A percentile compares a stretch with the other conserved stretches of the same genome.
These are phyloP conservation scores for Umbelopsis sp. DNA, from an alignment of 192 early-diverging fungal species.

Conservation along the genomic window DNA sequence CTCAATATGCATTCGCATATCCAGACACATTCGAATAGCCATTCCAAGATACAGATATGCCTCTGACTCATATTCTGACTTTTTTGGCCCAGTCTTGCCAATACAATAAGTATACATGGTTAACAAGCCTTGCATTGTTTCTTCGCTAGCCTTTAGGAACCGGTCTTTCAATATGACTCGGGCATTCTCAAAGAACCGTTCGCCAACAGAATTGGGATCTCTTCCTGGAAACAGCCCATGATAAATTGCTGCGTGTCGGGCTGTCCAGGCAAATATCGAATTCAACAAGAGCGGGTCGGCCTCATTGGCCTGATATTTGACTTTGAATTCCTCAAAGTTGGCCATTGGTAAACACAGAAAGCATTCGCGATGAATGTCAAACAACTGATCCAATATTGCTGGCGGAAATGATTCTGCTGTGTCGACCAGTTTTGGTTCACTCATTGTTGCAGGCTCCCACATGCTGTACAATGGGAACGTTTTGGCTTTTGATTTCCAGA, in stretches of 20 bases:
- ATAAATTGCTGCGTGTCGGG: slow-evolving; percentile 27
- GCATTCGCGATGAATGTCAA: slow-evolving; percentile 28
- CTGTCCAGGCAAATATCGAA: slow-evolving; percentile 28
- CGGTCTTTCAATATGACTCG: slow-evolving; percentile 23
- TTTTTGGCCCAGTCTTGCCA: slow-evolving; percentile 8
- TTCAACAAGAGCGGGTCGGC: slow-evolving; percentile 24
- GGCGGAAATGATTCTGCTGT: background rate
- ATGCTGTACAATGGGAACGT: slow-evolving; percentile 29
- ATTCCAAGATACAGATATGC: slow-evolving; percentile 34
- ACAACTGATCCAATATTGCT: slow-evolving; percentile 8
- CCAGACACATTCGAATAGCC: slow-evolving; percentile 32
- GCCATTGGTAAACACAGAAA: slow-evolving; percentile 24
- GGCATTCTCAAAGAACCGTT: slow-evolving; percentile 21
- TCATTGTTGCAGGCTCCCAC: slow-evolving; percentile 14
- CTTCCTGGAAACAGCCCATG: slow-evolving; percentile 26
- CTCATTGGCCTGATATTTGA: background rate
- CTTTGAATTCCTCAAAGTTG: slow-evolving; percentile 15
- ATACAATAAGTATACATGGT: slow-evolving; percentile 32
- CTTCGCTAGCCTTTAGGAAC: slow-evolving; percentile 8
- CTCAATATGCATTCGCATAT: slow-evolving; percentile 29
- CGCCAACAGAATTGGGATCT: slow-evolving; percentile 28
- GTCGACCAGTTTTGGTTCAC: background rate
- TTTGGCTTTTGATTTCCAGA: slow-evolving; percentile 16
- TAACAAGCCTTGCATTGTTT: slow-evolving; percentile 23
- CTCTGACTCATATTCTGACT: slow-evolving; percentile 26